Evolutionary conservation across 2,329 filamentous ascomycete genomes (phyloP).

Genomic region (Thelonectria rubi): DNA sequence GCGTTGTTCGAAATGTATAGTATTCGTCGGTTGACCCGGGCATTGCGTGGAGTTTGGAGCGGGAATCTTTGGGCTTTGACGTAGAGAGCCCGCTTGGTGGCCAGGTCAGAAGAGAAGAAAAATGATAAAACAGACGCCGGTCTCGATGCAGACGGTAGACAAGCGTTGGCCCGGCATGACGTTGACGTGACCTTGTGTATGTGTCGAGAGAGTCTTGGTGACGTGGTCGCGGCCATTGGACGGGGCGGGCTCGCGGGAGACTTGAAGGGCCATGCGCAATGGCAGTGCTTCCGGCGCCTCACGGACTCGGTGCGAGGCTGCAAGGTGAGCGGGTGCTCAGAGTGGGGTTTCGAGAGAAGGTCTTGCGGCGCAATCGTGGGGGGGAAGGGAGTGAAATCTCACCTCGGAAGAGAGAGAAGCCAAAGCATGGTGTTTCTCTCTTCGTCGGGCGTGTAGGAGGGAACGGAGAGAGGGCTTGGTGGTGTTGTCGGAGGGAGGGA

Average conservation of each 20-base stretch:
- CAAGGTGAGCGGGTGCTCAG: too few species aligned
- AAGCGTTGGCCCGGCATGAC: slow-evolving; percentile 1
- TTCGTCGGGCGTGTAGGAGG: too few species aligned
- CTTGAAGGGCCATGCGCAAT: background rate
- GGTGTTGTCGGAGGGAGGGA: slow-evolving; percentile 19
- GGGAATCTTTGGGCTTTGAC: slow-evolving; percentile 40
- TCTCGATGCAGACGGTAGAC: slow-evolving; percentile 31
- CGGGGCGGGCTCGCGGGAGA: slow-evolving; percentile 11
- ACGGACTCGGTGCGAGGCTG: background rate
- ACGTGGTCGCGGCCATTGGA: slow-evolving; percentile 14
- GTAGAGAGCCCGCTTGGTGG: slow-evolving; percentile 37
- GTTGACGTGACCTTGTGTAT: slow-evolving; percentile 8
- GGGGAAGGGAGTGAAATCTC: too few species aligned
- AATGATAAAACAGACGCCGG: slow-evolving; percentile 34
- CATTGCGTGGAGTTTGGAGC: slow-evolving; percentile 52
- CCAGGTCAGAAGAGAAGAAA: slow-evolving; percentile 32
- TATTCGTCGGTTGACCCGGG: slow-evolving; percentile 42
- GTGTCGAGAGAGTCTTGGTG: slow-evolving; percentile 9
- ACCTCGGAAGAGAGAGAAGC: too few species aligned
- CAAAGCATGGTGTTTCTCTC: too few species aligned
- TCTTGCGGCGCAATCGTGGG: too few species aligned
- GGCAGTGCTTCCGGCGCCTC: slow-evolving; percentile 7
- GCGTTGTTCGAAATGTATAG: slow-evolving; percentile 33
- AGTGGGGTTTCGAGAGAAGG: too few species aligned
- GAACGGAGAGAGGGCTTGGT: background rate